Evolutionary conservation across 805 yeast genomes (phyloP), one percentile per base, ranked within the genome.

Genomic region (Helenozyma baotianmanensis): DNA sequence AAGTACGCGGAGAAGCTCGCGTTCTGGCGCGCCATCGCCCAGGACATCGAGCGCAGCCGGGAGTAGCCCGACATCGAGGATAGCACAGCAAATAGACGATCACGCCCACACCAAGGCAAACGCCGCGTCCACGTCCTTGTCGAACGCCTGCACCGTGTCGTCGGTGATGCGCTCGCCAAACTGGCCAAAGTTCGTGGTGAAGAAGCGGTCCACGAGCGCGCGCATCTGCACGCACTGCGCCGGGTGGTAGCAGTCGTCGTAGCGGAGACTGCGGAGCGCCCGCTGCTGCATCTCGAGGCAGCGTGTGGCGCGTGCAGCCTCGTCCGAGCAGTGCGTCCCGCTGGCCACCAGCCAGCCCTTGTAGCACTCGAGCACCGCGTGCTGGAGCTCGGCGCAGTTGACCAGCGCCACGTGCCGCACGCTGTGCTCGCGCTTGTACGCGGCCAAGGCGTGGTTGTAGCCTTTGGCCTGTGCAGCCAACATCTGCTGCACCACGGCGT

Each of bases 21-120:
- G 4, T 42, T 70, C 12, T 81, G 87, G 87, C 45, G 48, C 10
- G 53, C 53, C 9, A 44, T 80, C 33, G 49, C 51, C 4, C 39
- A 34, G 12, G 58, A 37, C 25, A 30, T 42, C 22, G 15, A 17
- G 14, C 14, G 7, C 17, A n/a, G 19, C 6, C 6, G 13, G 8
- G 14, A 14, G 15, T n/a, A n/a, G 6, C 8, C 4, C 11, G 11
- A 19, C 23, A 27, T 27, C 11, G 9, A 4, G 18, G 30, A 18
- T 12, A 6, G 6, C 17, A 10, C 21, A 14, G 3, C n/a, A 23
- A 13, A 50, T 29, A 40, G 58, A 16, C 19, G 19, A 17, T 43
- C 36, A 56, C 33, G 44, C 54, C 71, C 71, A 64, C 9, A 60
- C 41, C 30, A 54, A 51, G 27, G 43, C 40, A 36, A 64, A 63